Evolutionary conservation across 768 basidiomycete genomes (phyloP).

Genomic region (Mrakia gelida): DNA sequence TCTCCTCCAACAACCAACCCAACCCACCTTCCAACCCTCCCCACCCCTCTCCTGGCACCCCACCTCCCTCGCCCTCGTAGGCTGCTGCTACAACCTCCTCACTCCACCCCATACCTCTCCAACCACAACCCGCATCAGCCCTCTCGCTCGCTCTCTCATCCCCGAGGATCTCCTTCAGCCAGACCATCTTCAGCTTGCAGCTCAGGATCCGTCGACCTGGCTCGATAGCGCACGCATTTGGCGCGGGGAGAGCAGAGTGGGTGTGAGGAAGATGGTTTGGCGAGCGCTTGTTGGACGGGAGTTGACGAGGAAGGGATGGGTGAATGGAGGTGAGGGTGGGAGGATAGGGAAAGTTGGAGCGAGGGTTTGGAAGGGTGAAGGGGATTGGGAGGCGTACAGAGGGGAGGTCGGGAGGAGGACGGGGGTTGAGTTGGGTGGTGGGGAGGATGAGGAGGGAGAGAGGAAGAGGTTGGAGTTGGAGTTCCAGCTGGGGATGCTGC

Average conservation of each 20-base stretch:
- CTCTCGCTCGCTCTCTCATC: background rate
- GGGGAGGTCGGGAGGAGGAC: background rate
- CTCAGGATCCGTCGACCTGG: background rate
- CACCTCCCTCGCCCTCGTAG: background rate
- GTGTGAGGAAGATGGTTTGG: constrained; percentile 13
- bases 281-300: background rate
- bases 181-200: constrained; percentile 6
- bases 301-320: background rate
- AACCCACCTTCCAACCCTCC: background rate
- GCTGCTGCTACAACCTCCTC: constrained; percentile 21
- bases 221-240: background rate
- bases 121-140: background rate
- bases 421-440: background rate
- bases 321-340: background rate
- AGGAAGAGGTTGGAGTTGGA: background rate
- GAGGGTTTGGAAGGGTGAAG: background rate
- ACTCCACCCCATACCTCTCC: background rate
- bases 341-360: constrained; percentile 4
- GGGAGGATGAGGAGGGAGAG: background rate
- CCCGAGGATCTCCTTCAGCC: background rate
- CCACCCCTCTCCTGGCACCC: background rate
- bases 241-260: background rate
- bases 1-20: background rate
- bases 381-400: background rate
- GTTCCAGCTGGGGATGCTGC: constrained; percentile 5